A percentile compares a stretch with the other conserved stretches of the same genome.
These are phyloP conservation scores for Phoma sp. DNA, from an alignment of 2,329 filamentous ascomycete species.

Conservation along the genomic window DNA sequence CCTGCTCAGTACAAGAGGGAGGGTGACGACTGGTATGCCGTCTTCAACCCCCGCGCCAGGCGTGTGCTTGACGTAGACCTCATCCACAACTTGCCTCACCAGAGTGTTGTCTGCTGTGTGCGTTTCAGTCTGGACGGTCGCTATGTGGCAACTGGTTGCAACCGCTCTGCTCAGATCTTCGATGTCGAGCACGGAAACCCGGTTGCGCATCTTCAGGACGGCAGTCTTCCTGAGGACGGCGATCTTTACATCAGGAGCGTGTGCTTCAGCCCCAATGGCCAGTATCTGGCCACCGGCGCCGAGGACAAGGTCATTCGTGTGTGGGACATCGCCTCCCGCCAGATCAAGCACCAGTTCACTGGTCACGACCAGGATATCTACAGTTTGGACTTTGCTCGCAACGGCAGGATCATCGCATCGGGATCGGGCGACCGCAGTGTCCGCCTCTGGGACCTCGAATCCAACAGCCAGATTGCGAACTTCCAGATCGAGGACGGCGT, in stretches of 20 bases:
- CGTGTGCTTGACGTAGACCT: conserved; percentile 92
- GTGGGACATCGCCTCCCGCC: conserved; percentile 86
- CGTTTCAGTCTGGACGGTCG: conserved; percentile 95
- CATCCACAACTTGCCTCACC: conserved; percentile 88
- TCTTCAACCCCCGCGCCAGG: conserved; percentile 92
- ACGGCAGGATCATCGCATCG: conserved; percentile 92
- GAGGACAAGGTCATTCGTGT: conserved; percentile 98
- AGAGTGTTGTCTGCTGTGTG: conserved; percentile 98
- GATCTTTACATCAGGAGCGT: conserved; percentile 98
- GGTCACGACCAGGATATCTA: conserved; percentile 99
- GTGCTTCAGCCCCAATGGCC: conserved; percentile 96
- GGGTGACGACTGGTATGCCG: conserved; percentile 90
- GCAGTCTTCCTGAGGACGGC: conserved; percentile 82
- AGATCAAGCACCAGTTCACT: conserved; percentile 90
- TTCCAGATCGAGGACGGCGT: conserved; percentile 96
- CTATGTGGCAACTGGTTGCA: conserved; percentile 95
- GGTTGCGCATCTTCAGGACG: conserved; percentile 88
- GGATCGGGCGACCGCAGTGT: conserved; percentile 95
- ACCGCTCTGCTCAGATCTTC: conserved; percentile 98
- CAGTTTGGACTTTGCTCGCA: conserved; percentile 91
- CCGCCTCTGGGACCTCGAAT: conserved; percentile 93
- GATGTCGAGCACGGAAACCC: conserved; percentile 87
- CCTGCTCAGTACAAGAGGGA: conserved; percentile 88
- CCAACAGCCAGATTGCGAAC: conserved; percentile 79
- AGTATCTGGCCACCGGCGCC: conserved; percentile 91